These are phyloP conservation scores for Trichoderma sp. DNA, from an alignment of 2,329 filamentous ascomycete species.

Conservation along the genomic window DNA sequence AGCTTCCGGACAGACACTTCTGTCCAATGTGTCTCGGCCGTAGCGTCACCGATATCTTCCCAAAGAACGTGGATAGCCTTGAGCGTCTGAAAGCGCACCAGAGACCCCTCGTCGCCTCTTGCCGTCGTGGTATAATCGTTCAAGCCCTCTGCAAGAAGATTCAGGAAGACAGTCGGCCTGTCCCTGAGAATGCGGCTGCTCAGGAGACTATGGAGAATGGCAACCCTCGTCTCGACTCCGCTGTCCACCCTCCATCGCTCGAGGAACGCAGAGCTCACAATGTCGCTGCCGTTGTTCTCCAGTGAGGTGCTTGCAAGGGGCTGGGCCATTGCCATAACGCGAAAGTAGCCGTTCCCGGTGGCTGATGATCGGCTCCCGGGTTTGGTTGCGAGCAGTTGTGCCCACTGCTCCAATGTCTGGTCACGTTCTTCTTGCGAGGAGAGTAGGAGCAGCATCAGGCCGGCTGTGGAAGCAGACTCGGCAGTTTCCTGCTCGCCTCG, in stretches of 20 bases:
- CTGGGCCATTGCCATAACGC: slow-evolving; percentile 55
- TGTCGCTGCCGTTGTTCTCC: slow-evolving; percentile 31
- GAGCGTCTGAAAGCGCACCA: slow-evolving; percentile 79
- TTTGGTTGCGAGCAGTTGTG: slow-evolving; percentile 44
- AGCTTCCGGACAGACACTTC: slow-evolving; percentile 43
- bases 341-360: slow-evolving; percentile 55
- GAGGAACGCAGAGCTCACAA: slow-evolving; percentile 51
- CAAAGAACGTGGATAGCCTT: slow-evolving; percentile 71
- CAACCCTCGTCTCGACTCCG: slow-evolving; percentile 55
- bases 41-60: slow-evolving; percentile 38
- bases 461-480: slow-evolving; percentile 53
- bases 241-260: slow-evolving; percentile 56
- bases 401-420: slow-evolving; percentile 51
- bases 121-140: slow-evolving; percentile 92
- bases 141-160: slow-evolving; percentile 60
- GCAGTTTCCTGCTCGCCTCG: slow-evolving; percentile 55
- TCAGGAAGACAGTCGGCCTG: slow-evolving; percentile 47
- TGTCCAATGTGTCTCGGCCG: slow-evolving; percentile 33
- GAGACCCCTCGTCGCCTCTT: slow-evolving; percentile 85
- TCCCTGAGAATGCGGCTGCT: slow-evolving; percentile 50
- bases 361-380: slow-evolving; percentile 40
- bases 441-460: slow-evolving; percentile 53
- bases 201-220: slow-evolving; percentile 58
- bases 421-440: slow-evolving; percentile 43
- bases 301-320: slow-evolving; percentile 40